These are phyloP conservation scores for Backusella tuberculispora DNA, from an alignment of 192 early-diverging fungal species.

Conservation along the genomic window DNA sequence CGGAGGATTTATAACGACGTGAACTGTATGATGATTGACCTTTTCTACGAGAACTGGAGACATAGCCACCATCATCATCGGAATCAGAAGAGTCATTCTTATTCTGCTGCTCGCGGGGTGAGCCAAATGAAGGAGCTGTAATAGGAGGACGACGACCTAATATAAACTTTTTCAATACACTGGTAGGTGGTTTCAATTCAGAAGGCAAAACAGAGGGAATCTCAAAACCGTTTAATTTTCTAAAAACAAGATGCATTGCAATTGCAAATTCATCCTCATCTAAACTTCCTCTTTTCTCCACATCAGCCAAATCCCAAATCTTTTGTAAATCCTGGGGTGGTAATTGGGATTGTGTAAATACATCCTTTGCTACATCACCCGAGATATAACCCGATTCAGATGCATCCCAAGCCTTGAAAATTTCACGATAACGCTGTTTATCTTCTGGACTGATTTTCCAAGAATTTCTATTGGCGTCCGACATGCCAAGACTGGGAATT, in stretches of 20 bases:
- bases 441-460: slow-evolving; percentile 54
- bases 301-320: slow-evolving; percentile 76
- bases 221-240: slow-evolving; percentile 82
- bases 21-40: not conserved
- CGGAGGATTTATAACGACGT: not conserved
- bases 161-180: slow-evolving; percentile 43
- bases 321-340: slow-evolving; percentile 53
- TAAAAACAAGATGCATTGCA: slow-evolving; percentile 95
- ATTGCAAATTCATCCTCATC: slow-evolving; percentile 95
- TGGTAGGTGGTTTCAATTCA: slow-evolving; percentile 86
- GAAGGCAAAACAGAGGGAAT: slow-evolving; percentile 79
- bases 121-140: slow-evolving; percentile 6
- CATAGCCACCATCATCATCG: slow-evolving; percentile 33
- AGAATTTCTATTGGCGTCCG: slow-evolving; percentile 32
- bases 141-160: slow-evolving; percentile 28
- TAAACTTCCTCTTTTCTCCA: slow-evolving; percentile 83
- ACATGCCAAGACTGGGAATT: slow-evolving; percentile 39
- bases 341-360: slow-evolving; percentile 62
- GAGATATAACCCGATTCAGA: slow-evolving; percentile 50
- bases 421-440: slow-evolving; percentile 42
- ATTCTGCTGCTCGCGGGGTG: not conserved
- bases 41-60: slow-evolving; percentile 39
- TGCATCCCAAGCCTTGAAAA: slow-evolving; percentile 53
- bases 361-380: slow-evolving; percentile 59
- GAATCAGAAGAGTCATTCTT: not conserved